phyloP scores from a whole-genome alignment of 495 filamentous ascomycete genomes.

The Hyaloscypha hepaticicola region DNA sequence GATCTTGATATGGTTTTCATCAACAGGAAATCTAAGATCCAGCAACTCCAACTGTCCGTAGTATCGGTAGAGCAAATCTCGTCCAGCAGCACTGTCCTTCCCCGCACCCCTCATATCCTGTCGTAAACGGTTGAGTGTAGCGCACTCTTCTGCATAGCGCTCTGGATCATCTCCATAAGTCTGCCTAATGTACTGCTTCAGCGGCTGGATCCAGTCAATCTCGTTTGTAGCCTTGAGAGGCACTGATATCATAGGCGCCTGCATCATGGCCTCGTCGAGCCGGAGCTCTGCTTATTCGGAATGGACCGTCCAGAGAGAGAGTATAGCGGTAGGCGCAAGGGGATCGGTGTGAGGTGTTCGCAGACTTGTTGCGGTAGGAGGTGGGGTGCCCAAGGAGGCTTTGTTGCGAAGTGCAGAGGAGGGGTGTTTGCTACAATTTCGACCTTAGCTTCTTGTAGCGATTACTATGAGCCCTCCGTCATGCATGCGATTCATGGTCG shows the following conservation, averaged over 20 bases:
- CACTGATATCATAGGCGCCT: slow-evolving; percentile 84
- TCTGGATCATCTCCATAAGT: slow-evolving; percentile 97
- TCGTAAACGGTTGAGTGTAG: slow-evolving; percentile 90
- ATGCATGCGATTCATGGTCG: slow-evolving; percentile 20
- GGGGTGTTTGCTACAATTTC: slow-evolving; percentile 8
- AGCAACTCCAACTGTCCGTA: slow-evolving; percentile 95
- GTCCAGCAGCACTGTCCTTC: slow-evolving; percentile 90
- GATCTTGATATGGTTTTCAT: slow-evolving; percentile 98
- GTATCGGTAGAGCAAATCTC: slow-evolving; percentile 94
- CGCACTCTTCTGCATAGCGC: slow-evolving; percentile 90
- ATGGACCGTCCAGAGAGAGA: slow-evolving; percentile 3
- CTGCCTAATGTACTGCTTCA: slow-evolving; percentile 90
- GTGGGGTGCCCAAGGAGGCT: slow-evolving; percentile 3
- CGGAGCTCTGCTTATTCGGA: slow-evolving; percentile 40
- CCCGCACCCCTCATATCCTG: slow-evolving; percentile 99
- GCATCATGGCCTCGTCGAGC: slow-evolving; percentile 38
- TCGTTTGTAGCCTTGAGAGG: slow-evolving; percentile 98
- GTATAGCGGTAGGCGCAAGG: slow-evolving; percentile 1
- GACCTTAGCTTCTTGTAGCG: slow-evolving; percentile 20
- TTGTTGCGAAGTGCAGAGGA: slow-evolving; percentile 10
- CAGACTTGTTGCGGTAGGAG: slow-evolving; percentile 11
- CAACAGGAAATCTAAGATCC: slow-evolving; percentile 93
- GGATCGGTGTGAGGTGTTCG: neutral
- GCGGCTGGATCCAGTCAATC: slow-evolving; percentile 94
- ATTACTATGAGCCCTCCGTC: slow-evolving; percentile 4